Evolutionary conservation across 345 rosid species (phyloP).

Genomic region (Chamaenerion angustifolium): DNA sequence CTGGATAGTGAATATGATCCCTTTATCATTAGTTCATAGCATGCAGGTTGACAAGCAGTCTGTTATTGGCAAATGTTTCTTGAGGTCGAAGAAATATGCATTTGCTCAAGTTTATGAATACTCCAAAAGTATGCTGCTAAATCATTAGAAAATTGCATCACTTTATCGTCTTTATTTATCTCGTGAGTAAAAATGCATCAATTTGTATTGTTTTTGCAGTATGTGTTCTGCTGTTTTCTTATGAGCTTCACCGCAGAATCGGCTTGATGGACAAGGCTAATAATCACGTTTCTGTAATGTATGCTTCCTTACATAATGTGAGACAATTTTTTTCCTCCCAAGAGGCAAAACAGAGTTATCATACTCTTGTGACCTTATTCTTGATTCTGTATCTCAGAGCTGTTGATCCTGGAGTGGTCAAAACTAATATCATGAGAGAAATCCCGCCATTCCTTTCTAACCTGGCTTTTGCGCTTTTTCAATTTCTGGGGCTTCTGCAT

Average conservation of each 20-base stretch:
- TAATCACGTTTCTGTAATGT: conserved; percentile 55
- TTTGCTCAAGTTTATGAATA: conserved; percentile 48
- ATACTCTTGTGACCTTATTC: too few species aligned
- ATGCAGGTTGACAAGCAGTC: conserved; percentile 39
- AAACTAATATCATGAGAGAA: conserved; percentile 87
- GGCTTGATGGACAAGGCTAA: conserved; percentile 26
- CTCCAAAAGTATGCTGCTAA: conserved; percentile 49
- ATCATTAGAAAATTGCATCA: background rate
- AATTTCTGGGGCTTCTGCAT: conserved; percentile 44
- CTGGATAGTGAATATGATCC: background rate
- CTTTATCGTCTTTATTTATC: conserved; percentile 4
- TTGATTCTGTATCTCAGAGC: conserved; percentile 24
- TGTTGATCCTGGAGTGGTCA: conserved; percentile 76
- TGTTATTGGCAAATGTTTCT: conserved; percentile 42
- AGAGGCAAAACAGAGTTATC: too few species aligned
- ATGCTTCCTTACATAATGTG: conserved; percentile 13
- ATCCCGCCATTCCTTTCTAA: conserved; percentile 43
- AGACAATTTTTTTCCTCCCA: background rate
- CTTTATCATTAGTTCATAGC: conserved; percentile 24
- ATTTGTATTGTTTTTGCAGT: conserved; percentile 28
- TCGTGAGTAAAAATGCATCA: background rate
- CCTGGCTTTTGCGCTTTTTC: conserved; percentile 29
- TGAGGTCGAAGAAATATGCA: conserved; percentile 38
- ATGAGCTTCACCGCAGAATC: conserved; percentile 58
- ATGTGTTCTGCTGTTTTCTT: conserved; percentile 61